phyloP scores from a whole-genome alignment of 176 grass and related monocot genomes.

The Carex kokanica region DNA sequence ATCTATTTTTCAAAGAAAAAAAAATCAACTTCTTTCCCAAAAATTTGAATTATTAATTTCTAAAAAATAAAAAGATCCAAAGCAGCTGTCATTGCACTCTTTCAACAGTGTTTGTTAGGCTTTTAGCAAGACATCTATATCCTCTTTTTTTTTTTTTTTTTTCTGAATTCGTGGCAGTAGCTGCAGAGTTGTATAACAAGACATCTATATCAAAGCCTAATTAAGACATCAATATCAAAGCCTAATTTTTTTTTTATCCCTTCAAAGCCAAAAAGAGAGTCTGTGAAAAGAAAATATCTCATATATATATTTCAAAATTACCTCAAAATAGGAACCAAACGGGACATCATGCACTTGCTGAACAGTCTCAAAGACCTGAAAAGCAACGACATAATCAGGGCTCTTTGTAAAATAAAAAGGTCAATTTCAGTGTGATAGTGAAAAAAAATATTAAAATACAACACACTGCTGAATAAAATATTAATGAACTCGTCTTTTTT shows the following conservation, averaged over 20 bases:
- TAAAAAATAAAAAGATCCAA: background rate
- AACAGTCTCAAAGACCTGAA: slow-evolving; percentile 88
- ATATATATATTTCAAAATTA: slow-evolving; percentile 24
- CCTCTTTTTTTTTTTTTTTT: too few species aligned
- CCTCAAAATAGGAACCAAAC: slow-evolving; percentile 97
- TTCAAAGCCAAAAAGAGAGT: background rate
- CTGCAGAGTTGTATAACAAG: too few species aligned
- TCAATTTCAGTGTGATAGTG: background rate
- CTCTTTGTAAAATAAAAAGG: background rate
- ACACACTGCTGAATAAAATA: background rate
- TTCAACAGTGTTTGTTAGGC: background rate
- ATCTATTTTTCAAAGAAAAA: too few species aligned
- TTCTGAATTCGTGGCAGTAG: too few species aligned
- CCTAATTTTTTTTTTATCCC: too few species aligned
- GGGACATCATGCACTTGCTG: slow-evolving; percentile 98
- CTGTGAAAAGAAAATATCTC: background rate
- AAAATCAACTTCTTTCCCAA: too few species aligned
- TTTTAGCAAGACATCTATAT: background rate
- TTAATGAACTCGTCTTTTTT: too few species aligned
- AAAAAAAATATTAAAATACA: background rate
- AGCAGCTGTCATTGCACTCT: background rate
- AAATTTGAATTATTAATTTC: too few species aligned
- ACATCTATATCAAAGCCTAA: slow-evolving; percentile 8
- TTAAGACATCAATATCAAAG: too few species aligned
- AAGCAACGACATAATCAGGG: slow-evolving; percentile 13